Evolutionary conservation across 2,329 filamentous ascomycete genomes (phyloP).

Genomic region (Thermothelomyces thermophilus): DNA sequence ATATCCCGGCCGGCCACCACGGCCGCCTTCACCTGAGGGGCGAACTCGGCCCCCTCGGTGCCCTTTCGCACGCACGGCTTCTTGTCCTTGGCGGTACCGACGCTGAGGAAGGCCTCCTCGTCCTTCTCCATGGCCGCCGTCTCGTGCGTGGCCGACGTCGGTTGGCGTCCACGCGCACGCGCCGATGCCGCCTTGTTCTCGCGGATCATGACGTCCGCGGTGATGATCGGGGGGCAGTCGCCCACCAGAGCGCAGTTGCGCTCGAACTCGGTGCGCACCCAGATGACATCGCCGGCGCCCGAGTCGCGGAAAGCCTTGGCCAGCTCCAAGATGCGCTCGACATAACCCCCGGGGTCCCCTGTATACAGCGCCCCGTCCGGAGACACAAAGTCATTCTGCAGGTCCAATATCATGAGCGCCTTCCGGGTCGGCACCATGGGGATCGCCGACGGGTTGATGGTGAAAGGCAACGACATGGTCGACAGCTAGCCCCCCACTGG

Average conservation of each 20-base stretch:
- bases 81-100: slow-evolving; percentile 25
- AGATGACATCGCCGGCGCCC: slow-evolving; percentile 67
- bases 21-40: slow-evolving; percentile 35
- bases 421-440: slow-evolving; percentile 53
- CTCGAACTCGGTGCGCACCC: slow-evolving; percentile 73
- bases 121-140: slow-evolving; percentile 35
- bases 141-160: slow-evolving; percentile 26
- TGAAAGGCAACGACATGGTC: slow-evolving; percentile 39
- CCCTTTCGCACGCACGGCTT: slow-evolving; percentile 39
- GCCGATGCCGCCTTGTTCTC: slow-evolving; percentile 19
- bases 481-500: not conserved
- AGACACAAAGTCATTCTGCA: slow-evolving; percentile 84
- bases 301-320: slow-evolving; percentile 65
- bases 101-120: slow-evolving; percentile 34
- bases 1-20: slow-evolving; percentile 43
- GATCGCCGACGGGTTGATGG: slow-evolving; percentile 49
- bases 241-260: slow-evolving; percentile 45
- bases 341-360: slow-evolving; percentile 54
- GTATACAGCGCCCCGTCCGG: slow-evolving; percentile 62
- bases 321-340: slow-evolving; percentile 60
- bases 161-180: slow-evolving; percentile 20
- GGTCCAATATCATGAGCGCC: slow-evolving; percentile 75
- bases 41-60: slow-evolving; percentile 41
- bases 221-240: slow-evolving; percentile 47
- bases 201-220: slow-evolving; percentile 30